Percentiles rank a stretch among this genome's conserved stretches.
Conservation (phyloP, 2,329 filamentous ascomycete species). For the Neopestalotiopsis rosae region DNA sequence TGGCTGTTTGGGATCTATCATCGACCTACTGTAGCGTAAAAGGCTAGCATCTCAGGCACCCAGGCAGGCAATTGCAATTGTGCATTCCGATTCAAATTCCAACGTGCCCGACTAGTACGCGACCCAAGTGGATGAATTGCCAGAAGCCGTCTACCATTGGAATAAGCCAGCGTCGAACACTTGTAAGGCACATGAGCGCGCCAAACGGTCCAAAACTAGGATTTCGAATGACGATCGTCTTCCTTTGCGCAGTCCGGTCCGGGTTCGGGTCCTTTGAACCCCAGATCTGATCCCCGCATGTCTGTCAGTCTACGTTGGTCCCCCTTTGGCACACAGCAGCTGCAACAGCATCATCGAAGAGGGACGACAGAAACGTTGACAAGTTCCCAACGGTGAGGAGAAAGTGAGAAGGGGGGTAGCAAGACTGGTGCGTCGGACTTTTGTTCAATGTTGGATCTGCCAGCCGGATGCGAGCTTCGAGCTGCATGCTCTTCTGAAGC, state of each 20-base stretch:
- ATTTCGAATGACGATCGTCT: constrained; percentile 19
- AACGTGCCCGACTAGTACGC: neutral
- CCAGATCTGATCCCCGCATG: neutral
- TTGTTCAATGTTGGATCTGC: neutral
- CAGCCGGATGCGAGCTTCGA: neutral
- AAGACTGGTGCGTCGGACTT: neutral
- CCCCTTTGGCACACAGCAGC: neutral
- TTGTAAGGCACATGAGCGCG: constrained; percentile 17
- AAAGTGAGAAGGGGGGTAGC: neutral
- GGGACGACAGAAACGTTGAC: neutral
- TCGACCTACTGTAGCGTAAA: too few species aligned
- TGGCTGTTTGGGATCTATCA: too few species aligned
- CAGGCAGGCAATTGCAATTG: too few species aligned
- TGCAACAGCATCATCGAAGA: too few species aligned
- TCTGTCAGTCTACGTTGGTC: neutral
- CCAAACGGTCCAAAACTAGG: constrained; percentile 5
- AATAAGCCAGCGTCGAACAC: neutral
- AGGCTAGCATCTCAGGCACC: neutral
- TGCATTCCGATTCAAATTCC: too few species aligned
- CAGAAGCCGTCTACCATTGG: neutral
- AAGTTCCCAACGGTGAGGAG: neutral
- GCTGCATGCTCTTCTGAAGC: neutral
- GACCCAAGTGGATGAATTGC: neutral
- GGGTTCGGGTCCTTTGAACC: neutral
- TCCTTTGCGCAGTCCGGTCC: constrained; percentile 12